Base-by-base conservation (phyloP, 306 rosid genomes). In the Rubus idaeus region DNA sequence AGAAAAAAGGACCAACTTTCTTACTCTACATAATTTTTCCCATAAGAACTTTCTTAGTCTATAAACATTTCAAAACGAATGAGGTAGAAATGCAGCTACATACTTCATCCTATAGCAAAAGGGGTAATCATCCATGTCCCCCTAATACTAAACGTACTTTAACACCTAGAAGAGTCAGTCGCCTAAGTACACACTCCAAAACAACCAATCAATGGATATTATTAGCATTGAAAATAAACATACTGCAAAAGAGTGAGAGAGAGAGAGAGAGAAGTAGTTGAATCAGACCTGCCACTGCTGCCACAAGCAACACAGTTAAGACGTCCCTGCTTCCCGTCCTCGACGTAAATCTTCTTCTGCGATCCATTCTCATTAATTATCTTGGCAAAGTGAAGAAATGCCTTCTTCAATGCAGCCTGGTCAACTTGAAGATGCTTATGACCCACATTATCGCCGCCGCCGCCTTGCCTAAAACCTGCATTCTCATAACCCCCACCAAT, bases 201-300 rank as follows among this genome's bases (percentile, higher is more conserved):
- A 37, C 37, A 68, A 30, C 41, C 26, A 73, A 46, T 17, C 74
- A 35, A 42, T 4, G 30, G 20, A 63, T 6, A 16, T 7, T 64
- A 7, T 30, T 17, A 6, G 26, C 13, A 44, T 17, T 2, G 26
- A 67, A 23, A 42, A 23, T 3, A 23, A 68, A 40, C 66, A 61
- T 8, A 9, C 8, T 37, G 62, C 20, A 84, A 74, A 72, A 60
- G 41, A 40, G 60, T 67, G 57, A 12, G 47, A 73, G 79, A 73
- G 26, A 23, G 41, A 40, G 60, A 70, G 57, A 12, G 47, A 73
- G 79, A 73, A 23, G 8, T 26, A 71, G 57, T 69, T 30, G 35
- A 30, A 81, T 50, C 89, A 83, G 80, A 93, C 99, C 99, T 96
- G 91, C 85, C 81, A 60, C 84, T 91, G 96, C 98, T 96, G 91